Percentiles rank a stretch among this genome's conserved stretches.
Evolutionary conservation across 352 stramenopile species (phyloP).

Genomic region (Phytopythium cucurbitacearum): DNA sequence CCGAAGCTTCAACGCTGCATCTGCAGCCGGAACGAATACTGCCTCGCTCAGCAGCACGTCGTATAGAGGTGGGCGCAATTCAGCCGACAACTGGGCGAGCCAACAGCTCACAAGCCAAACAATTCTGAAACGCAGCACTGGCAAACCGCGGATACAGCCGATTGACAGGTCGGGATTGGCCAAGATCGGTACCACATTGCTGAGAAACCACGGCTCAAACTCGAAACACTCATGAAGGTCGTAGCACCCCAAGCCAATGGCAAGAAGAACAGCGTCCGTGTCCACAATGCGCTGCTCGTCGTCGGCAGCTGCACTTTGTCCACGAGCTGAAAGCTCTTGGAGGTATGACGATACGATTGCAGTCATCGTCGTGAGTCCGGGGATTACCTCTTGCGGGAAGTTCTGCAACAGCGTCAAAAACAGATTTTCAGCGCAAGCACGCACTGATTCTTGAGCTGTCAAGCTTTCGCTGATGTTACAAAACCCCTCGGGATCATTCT

Average conservation of each 20-base stretch:
- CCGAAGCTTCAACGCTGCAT: constrained; percentile 64
- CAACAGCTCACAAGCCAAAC: constrained; percentile 87
- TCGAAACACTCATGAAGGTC: constrained; percentile 86
- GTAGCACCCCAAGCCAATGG: constrained; percentile 79
- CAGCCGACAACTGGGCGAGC: constrained; percentile 73
- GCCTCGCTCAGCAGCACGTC: constrained; percentile 55
- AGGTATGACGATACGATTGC: constrained; percentile 46
- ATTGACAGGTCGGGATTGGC: constrained; percentile 18
- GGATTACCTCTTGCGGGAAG: constrained; percentile 60
- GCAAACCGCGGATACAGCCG: constrained; percentile 42
- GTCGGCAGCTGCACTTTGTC: constrained; percentile 1
- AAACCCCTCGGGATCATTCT: constrained; percentile 62
- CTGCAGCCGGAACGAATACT: constrained; percentile 30
- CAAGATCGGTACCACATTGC: constrained; percentile 70
- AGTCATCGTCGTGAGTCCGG: constrained; percentile 68
- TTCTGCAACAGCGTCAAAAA: constrained; percentile 81
- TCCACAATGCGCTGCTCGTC: constrained; percentile 45
- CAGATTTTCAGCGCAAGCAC: constrained; percentile 74
- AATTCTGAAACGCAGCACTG: constrained; percentile 69
- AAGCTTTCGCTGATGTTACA: constrained; percentile 65
- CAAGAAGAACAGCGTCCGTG: constrained; percentile 75
- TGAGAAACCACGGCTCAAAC: constrained; percentile 84
- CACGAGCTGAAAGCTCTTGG: constrained; percentile 15
- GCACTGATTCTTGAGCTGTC: constrained; percentile 76
- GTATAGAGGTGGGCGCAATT: constrained; percentile 71